Conservation (phyloP, 2,329 filamentous ascomycete genomes). For the Exophiala sp. region DNA sequence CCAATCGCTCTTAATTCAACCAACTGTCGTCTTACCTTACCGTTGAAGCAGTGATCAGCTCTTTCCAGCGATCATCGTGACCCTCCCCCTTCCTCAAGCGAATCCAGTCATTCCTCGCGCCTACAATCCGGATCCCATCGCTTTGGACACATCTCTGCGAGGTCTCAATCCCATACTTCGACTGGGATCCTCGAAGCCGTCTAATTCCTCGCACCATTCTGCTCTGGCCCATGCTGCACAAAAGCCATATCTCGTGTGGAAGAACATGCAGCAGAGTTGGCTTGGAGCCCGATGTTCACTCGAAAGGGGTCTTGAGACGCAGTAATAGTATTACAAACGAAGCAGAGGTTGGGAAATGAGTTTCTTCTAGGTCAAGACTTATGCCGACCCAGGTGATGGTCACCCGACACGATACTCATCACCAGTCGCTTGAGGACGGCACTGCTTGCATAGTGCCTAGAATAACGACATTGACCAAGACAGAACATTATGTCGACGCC, state of each 20-base stretch:
- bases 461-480: background rate
- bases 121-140: background rate
- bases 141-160: too few species aligned
- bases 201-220: too few species aligned
- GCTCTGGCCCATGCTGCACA: too few species aligned
- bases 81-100: too few species aligned
- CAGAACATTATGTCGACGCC: slow-evolving; percentile 14
- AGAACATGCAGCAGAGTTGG: too few species aligned
- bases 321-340: background rate
- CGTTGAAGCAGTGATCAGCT: background rate
- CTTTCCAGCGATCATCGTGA: background rate
- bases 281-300: background rate
- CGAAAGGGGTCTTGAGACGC: background rate
- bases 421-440: background rate
- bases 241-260: too few species aligned
- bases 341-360: background rate
- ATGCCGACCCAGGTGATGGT: background rate
- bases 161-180: too few species aligned
- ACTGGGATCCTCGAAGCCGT: too few species aligned
- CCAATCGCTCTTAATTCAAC: too few species aligned
- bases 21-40: too few species aligned
- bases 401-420: background rate
- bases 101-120: too few species aligned
- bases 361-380: background rate
- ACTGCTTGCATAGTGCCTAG: background rate